Percentiles rank a stretch among this genome's conserved stretches.
These are phyloP conservation scores for Eucalyptus regnans DNA, from an alignment of 345 rosid genomes.

Conservation along the genomic window DNA sequence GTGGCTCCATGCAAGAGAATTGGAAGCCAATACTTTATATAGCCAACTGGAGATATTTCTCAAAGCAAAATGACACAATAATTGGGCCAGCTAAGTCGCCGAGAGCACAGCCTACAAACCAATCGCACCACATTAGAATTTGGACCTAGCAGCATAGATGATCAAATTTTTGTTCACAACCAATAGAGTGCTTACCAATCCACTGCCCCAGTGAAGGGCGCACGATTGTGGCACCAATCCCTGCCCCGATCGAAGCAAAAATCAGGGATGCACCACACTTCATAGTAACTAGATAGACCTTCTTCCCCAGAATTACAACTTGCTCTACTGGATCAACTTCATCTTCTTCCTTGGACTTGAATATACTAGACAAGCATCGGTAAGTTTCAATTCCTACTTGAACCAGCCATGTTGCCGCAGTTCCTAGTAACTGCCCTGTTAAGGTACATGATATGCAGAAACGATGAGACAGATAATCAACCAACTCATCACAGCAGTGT, in stretches of 20 bases:
- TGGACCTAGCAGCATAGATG: background rate
- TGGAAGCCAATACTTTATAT: background rate
- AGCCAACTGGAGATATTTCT: conserved; percentile 22
- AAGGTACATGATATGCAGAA: background rate
- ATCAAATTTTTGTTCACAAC: background rate
- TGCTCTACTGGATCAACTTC: conserved; percentile 23
- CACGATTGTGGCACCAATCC: conserved; percentile 56
- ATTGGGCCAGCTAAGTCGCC: conserved; percentile 88
- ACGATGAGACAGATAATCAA: background rate
- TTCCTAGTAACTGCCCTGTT: conserved; percentile 76
- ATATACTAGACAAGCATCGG: conserved; percentile 26
- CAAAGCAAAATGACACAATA: conserved; percentile 50
- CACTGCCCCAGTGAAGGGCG: conserved; percentile 89
- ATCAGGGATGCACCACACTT: conserved; percentile 68
- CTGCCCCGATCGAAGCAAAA: conserved; percentile 92
- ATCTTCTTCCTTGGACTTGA: conserved; percentile 27
- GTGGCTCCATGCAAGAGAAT: background rate
- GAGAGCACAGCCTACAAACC: conserved; percentile 54
- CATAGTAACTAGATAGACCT: conserved; percentile 49
- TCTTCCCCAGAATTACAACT: conserved; percentile 64
- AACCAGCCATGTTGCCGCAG: conserved; percentile 80
- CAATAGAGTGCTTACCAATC: conserved; percentile 54
- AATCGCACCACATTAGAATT: background rate
- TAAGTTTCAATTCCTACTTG: conserved; percentile 82
- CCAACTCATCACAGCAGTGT: background rate